These are phyloP conservation scores for Mycena sanguinolenta DNA, from an alignment of 768 basidiomycete genomes.

Conservation along the genomic window DNA sequence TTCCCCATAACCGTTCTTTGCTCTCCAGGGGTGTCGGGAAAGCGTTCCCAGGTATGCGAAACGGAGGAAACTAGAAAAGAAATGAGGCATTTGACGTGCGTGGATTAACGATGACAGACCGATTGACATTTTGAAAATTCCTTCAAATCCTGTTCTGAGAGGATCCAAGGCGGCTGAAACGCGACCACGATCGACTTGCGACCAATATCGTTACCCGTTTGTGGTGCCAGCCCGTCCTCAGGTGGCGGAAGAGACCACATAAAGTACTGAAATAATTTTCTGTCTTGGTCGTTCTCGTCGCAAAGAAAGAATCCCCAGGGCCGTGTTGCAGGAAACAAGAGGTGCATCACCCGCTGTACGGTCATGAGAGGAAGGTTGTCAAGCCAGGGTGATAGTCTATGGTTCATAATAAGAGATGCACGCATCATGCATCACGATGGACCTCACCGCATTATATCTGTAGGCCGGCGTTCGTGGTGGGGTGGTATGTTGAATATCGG, in stretches of 20 bases:
- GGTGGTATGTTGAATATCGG: constrained; percentile 51
- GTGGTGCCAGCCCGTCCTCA: constrained; percentile 39
- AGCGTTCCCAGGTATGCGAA: constrained; percentile 47
- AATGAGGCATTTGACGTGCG: not conserved
- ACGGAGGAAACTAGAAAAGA: constrained; percentile 56
- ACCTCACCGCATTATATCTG: constrained; percentile 60
- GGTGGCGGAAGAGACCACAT: constrained; percentile 52
- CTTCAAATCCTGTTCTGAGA: constrained; percentile 65
- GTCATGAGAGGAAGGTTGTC: constrained; percentile 66
- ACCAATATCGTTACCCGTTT: constrained; percentile 35
- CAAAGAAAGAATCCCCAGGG: constrained; percentile 57
- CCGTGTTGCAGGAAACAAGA: constrained; percentile 56
- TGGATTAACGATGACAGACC: constrained; percentile 43
- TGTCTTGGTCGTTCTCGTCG: constrained; percentile 50
- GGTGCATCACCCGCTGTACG: constrained; percentile 60
- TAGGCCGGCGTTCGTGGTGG: constrained; percentile 52
- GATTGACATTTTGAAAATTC: constrained; percentile 63
- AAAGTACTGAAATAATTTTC: constrained; percentile 59
- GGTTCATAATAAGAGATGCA: constrained; percentile 4
- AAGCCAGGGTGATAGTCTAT: constrained; percentile 64
- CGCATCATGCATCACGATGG: not conserved
- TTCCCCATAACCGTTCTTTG: constrained; percentile 72
- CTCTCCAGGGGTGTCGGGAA: constrained; percentile 52
- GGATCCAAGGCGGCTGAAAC: constrained; percentile 73
- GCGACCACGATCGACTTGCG: constrained; percentile 61